Conservation (phyloP, 306 rosid species). For the Cercis canadensis region DNA sequence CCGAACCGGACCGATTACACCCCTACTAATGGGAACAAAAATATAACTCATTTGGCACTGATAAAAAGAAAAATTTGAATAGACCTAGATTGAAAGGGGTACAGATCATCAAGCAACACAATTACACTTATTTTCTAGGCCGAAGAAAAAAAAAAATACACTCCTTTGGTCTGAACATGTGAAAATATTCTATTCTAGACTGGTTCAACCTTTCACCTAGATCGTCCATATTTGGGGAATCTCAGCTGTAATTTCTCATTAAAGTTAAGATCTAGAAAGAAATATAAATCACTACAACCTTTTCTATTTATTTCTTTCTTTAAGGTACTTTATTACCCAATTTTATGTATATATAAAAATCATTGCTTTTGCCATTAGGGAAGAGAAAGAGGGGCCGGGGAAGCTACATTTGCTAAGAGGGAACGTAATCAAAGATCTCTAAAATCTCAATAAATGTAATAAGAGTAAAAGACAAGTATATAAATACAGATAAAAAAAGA, state of each 20-base stretch:
- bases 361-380: neutral
- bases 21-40: neutral
- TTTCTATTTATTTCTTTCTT: conserved; percentile 4
- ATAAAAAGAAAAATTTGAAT: neutral
- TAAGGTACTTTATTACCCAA: neutral
- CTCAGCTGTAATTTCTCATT: too few species aligned
- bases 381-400: neutral
- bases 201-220: conserved; percentile 20
- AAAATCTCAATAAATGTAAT: conserved; percentile 11
- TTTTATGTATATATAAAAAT: neutral
- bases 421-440: neutral
- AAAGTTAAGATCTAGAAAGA: too few species aligned
- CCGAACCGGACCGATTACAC: too few species aligned
- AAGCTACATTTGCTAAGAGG: neutral
- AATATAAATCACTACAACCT: conserved; percentile 7
- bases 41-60: neutral
- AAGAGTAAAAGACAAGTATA: conserved; percentile 17
- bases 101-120: too few species aligned
- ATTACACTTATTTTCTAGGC: too few species aligned
- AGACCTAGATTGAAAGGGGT: neutral
- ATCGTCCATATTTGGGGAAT: too few species aligned
- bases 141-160: too few species aligned
- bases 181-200: conserved; percentile 3
- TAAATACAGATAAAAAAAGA: conserved; percentile 38
- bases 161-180: conserved; percentile 16